Base-by-base conservation (phyloP, 345 rosid genomes). In the Corchorus olitorius region DNA sequence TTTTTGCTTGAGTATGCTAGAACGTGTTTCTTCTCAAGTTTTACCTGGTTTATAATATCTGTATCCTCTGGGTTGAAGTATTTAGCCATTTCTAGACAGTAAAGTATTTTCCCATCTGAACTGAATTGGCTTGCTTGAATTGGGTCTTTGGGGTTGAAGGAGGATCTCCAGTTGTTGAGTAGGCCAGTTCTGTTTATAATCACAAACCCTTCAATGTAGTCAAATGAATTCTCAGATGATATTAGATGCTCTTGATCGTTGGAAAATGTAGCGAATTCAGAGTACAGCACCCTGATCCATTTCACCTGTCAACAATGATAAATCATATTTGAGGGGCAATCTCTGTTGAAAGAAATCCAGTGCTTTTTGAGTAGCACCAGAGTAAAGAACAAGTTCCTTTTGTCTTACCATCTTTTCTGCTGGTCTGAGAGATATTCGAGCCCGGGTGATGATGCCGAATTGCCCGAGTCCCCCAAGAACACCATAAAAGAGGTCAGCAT, bases 381-480 rank as follows among this genome's bases (percentile, higher is more conserved):
- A 66, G 55, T 12, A 16, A 10, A 65, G 12, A 19, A 45, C 50
- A 14, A 37, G 22, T 54, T 14, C 6, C 19, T 19, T 72, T 55
- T 62, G 9, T 53, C 35, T 78, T 89, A 96, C 99, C 97, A 78
- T 92, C 67, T 77, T 76, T 17, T 86, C 83, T 20, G 97, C 95
- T 52, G 87, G 89, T 84, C 83, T 90, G 46, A 96, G 95, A 62
- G 93, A 78, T 19, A 96, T 92, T 73, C 87, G 75, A 10, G 99
- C 98, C 61, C 91, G 84, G 33, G 98, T 94, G 80, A 97, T 92
- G 81, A 97, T 83, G 48, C 99, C 99, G 72, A 92, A 93, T 84
- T 97, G 99, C 68, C 99, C 99, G 60, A 97, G 95, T 75, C 98
- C 99, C 8, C 99, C 98, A 82, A 97, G 93, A 71, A 87, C 93